A percentile compares a stretch with the other conserved stretches of the same genome.
phyloP scores from a whole-genome alignment of 140 eudicot species.

The Oenanthe javanica region DNA sequence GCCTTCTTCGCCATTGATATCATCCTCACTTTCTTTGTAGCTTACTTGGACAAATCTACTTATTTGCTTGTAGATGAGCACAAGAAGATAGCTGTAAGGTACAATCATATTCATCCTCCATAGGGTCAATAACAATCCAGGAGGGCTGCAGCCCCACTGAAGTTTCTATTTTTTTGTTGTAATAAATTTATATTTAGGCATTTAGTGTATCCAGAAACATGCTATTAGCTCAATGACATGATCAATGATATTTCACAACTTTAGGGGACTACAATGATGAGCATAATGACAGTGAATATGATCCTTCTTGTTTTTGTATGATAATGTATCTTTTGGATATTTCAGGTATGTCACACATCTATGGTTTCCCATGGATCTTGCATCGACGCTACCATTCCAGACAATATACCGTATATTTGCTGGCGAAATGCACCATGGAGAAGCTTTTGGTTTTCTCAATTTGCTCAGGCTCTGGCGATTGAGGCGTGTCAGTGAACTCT shows the following conservation, averaged over 20 bases:
- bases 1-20: constrained; percentile 71
- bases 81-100: constrained; percentile 68
- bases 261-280: neutral
- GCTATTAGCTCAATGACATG: neutral
- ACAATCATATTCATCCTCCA: neutral
- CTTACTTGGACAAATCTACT: constrained; percentile 78
- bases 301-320: neutral
- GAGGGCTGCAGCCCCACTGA: neutral
- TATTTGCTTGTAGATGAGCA: constrained; percentile 74
- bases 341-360: constrained; percentile 55
- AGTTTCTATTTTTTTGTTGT: neutral
- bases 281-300: neutral
- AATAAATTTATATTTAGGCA: too few relatives aligned
- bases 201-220: neutral
- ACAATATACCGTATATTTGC: constrained; percentile 46
- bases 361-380: constrained; percentile 76
- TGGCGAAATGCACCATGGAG: constrained; percentile 38
- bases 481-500: constrained; percentile 87
- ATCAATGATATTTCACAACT: neutral
- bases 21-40: constrained; percentile 78
- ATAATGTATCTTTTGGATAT: neutral
- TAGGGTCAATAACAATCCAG: too few relatives aligned
- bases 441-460: constrained; percentile 78
- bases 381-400: constrained; percentile 83
- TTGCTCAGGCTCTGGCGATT: constrained; percentile 90